Base-by-base conservation (phyloP, 768 basidiomycete species). In the Leucocoprinus sp. region DNA sequence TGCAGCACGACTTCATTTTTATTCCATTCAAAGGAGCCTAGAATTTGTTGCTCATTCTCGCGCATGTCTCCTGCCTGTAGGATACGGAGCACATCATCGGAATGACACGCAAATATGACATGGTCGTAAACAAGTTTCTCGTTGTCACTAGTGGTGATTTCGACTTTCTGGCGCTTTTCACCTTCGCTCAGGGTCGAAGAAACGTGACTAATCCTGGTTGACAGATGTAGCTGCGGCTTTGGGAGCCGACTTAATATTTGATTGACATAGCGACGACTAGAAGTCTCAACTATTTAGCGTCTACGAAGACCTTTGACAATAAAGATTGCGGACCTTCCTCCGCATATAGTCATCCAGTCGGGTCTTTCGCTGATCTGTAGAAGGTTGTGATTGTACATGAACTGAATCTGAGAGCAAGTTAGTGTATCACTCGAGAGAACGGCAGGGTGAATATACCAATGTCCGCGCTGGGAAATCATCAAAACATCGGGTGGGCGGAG, bases 51-150 rank as follows among this genome's bases (percentile, higher is more conserved):
- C 57, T 89, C 86, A 14, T 73, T 68, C 2, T 54, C 41, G 2
- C 74, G 74, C 11, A 72, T 59, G 8, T 69, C 66, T 1, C 82
- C 84, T 0, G 63, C 63, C 15, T 67, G 61, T 3, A 80, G 62
- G 8, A 80, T 74, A 2, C 57, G 50, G 11, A 86, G 63, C 0
- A 76, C 72, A 1, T 75, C 72, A 54, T 87, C 80, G 1, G 84
- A 82, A 59, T 88, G 84, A 49, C 75, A 82, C 2, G 84, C 82
- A 23, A 89, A 57, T 34, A 87, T 80, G 38, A 89, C 80, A 57
- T 80, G 78, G 58, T 88, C 84, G 56, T 77, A 88, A 1, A 55
- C 52, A 21, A 69, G 60, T 17, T 59, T 61, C 22, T 64, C 57
- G 0, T 78, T 82, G 5, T 58, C 57, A 3, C 60, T 61, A 0